These are phyloP conservation scores for Rauvolfia tetraphylla DNA, from an alignment of 257 asterid species.

Conservation along the genomic window DNA sequence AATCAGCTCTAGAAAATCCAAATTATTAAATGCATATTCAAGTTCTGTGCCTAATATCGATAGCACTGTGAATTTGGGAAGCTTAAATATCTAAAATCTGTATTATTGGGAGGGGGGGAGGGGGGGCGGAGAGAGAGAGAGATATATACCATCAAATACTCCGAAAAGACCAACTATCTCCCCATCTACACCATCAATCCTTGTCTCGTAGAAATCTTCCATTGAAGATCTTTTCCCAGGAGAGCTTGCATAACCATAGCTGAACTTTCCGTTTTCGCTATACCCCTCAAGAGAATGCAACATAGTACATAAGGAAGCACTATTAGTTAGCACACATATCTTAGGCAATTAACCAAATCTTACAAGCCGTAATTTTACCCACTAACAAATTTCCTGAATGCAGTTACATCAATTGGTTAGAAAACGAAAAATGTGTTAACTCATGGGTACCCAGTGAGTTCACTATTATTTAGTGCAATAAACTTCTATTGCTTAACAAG, in stretches of 20 bases:
- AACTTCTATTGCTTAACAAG: background rate
- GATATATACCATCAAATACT: constrained; percentile 81
- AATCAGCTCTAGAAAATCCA: background rate
- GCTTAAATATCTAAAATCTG: background rate
- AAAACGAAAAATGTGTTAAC: background rate
- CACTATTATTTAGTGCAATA: background rate
- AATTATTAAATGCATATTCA: background rate
- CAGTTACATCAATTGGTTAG: too few relatives aligned
- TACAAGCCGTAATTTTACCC: too few relatives aligned
- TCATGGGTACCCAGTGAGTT: background rate
- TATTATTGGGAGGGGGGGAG: too few relatives aligned
- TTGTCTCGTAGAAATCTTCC: constrained; percentile 98
- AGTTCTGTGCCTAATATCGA: background rate
- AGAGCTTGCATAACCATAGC: constrained; percentile 97
- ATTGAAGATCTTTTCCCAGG: constrained; percentile 96
- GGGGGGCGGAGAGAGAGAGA: constrained; percentile 6
- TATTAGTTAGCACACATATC: background rate
- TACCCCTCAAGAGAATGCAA: constrained; percentile 10
- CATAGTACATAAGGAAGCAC: background rate
- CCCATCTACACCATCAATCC: constrained; percentile 97
- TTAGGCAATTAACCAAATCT: background rate
- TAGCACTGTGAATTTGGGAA: background rate
- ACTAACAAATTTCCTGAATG: too few relatives aligned
- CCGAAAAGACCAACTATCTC: constrained; percentile 97
- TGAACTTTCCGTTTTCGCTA: constrained; percentile 93